Percentiles rank a stretch among this genome's conserved stretches.
phyloP scores from a whole-genome alignment of 2,329 filamentous ascomycete genomes.

The Trichoderma guizhouense region DNA sequence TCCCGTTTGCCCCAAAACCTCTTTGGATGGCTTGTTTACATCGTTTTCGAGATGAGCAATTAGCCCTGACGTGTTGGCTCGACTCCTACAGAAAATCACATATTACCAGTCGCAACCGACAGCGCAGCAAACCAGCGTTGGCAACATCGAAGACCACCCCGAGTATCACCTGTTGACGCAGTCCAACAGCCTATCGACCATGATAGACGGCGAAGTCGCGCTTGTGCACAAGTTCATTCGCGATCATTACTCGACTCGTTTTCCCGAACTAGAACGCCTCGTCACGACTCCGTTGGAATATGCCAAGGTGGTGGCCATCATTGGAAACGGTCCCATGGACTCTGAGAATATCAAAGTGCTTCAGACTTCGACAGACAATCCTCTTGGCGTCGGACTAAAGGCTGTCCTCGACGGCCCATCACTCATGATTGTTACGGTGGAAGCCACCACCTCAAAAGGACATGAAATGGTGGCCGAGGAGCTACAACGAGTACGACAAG shows the following conservation, averaged over 20 bases:
- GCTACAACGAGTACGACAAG: slow-evolving; percentile 67
- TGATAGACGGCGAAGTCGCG: slow-evolving; percentile 88
- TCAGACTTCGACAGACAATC: slow-evolving; percentile 73
- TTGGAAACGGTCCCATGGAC: slow-evolving; percentile 88
- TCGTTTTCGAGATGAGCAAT: slow-evolving; percentile 37
- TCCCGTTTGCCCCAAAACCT: slow-evolving; percentile 19
- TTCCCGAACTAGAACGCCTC: slow-evolving; percentile 86
- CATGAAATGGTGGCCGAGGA: slow-evolving; percentile 72
- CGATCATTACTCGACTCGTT: slow-evolving; percentile 91
- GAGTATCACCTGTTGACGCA: slow-evolving; percentile 87
- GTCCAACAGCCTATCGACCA: slow-evolving; percentile 84
- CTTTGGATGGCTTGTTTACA: slow-evolving; percentile 57
- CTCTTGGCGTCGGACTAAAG: slow-evolving; percentile 70
- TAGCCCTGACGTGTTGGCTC: slow-evolving; percentile 63
- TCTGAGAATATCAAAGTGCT: slow-evolving; percentile 74
- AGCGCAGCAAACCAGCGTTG: slow-evolving; percentile 62
- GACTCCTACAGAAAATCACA: slow-evolving; percentile 68
- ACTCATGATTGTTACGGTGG: slow-evolving; percentile 92
- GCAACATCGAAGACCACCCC: slow-evolving; percentile 86
- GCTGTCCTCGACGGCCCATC: slow-evolving; percentile 83
- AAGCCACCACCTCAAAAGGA: slow-evolving; percentile 86
- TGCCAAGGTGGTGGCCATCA: slow-evolving; percentile 88
- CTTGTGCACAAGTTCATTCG: slow-evolving; percentile 94
- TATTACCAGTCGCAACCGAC: slow-evolving; percentile 69
- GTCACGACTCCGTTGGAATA: slow-evolving; percentile 93